Conservation (phyloP, 306 rosid species). For the Sophora flavescens region DNA sequence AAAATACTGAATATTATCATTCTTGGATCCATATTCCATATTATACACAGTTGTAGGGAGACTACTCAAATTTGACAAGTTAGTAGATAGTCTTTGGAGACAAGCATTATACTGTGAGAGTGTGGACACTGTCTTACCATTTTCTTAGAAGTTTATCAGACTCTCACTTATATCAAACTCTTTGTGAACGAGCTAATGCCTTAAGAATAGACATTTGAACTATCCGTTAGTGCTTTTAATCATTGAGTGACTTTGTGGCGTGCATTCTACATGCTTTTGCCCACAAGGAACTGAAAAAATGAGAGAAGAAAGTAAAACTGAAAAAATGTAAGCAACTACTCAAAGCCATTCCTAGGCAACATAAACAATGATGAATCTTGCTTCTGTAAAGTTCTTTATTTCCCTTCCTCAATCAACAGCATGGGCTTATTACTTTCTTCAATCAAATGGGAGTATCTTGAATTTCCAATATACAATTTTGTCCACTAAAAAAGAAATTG, state of each 20-base stretch:
- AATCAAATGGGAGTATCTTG: slow-evolving; percentile 4
- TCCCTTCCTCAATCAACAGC: slow-evolving; percentile 29
- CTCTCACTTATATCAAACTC: slow-evolving; percentile 10
- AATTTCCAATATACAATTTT: slow-evolving; percentile 4
- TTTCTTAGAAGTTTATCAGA: slow-evolving; percentile 34
- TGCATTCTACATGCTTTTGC: slow-evolving; percentile 45
- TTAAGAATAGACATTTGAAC: neutral
- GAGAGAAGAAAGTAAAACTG: neutral
- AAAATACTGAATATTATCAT: neutral
- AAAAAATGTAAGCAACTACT: slow-evolving; percentile 19
- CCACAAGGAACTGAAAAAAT: slow-evolving; percentile 38
- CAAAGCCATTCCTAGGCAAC: slow-evolving; percentile 22
- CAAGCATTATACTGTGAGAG: slow-evolving; percentile 13
- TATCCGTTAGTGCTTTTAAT: slow-evolving; percentile 24
- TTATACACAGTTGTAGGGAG: neutral
- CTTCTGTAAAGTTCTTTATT: slow-evolving; percentile 28
- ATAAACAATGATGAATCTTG: slow-evolving; percentile 26
- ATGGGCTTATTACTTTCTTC: neutral
- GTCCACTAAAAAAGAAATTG: neutral
- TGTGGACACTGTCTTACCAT: neutral
- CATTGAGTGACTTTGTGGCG: slow-evolving; percentile 33
- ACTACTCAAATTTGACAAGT: neutral
- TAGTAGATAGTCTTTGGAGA: slow-evolving; percentile 39
- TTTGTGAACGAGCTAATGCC: slow-evolving; percentile 12
- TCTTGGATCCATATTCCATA: neutral